Evolutionary conservation across 768 basidiomycete genomes (phyloP).

Genomic region (Collybia mongolica): DNA sequence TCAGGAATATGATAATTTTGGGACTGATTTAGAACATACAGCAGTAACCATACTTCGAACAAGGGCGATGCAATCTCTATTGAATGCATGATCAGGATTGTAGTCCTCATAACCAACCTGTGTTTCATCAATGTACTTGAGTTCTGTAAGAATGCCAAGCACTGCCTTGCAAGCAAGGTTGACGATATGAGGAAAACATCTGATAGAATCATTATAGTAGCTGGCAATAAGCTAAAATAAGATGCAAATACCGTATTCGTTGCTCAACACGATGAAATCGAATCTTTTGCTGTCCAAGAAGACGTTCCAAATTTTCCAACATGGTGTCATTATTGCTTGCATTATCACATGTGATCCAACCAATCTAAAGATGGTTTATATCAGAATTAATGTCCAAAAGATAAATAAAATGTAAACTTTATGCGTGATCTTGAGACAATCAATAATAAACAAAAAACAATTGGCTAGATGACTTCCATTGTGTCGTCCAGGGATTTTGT

Average conservation of each 20-base stretch:
- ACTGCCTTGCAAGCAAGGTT: conserved; percentile 22
- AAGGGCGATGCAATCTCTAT: conserved; percentile 10
- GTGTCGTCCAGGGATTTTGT: conserved; percentile 12
- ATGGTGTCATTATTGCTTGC: conserved; percentile 17
- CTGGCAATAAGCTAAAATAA: not conserved
- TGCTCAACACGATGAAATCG: conserved; percentile 5
- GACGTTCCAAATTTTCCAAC: conserved; percentile 10
- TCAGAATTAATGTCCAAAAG: not conserved
- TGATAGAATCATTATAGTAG: conserved; percentile 1
- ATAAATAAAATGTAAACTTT: not conserved
- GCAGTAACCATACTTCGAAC: conserved; percentile 9
- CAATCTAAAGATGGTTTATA: conserved; percentile 2
- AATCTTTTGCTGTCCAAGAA: conserved; percentile 3
- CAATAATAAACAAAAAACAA: no score
- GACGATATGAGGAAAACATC: conserved; percentile 23
- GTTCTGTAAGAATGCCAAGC: conserved; percentile 12
- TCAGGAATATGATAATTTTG: not conserved
- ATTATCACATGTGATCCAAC: no score
- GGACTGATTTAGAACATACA: conserved; percentile 6
- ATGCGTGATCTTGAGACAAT: conserved; percentile 1
- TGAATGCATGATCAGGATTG: not conserved
- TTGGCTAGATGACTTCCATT: conserved; percentile 9
- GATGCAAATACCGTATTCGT: conserved; percentile 13
- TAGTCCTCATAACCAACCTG: not conserved
- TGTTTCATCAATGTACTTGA: conserved; percentile 5